Base-by-base conservation (phyloP, 306 rosid species). In the Cicer yamashitae region DNA sequence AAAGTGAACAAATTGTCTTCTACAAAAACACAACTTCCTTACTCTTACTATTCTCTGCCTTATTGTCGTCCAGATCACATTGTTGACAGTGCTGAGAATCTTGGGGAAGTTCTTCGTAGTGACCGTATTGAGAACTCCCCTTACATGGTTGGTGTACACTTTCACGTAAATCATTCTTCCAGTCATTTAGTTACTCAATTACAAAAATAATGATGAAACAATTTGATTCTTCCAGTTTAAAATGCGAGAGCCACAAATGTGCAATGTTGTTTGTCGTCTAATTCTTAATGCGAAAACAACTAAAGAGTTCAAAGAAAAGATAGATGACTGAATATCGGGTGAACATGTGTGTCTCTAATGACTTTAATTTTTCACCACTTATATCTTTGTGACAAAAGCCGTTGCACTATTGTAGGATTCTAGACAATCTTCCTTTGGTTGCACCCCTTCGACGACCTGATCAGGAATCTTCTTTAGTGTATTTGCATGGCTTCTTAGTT, bases 51-150 rank as follows among this genome's bases (percentile, higher is more conserved):
- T 71, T 89, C 96, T 46, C 88, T 93, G 47, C 93, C 93, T 8
- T 93, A 89, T 75, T 93, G 98, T 81, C 81, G 10, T 50, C 98
- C 98, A 14, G 70, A 84, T 44, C 83, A 11, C n/a, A 90, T 90
- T 78, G 82, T 89, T 45, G 96, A 93, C 76, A 89, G 94, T 74
- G 96, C 96, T 54, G 98, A 93, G 90, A 93, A 93, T 87, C 96
- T 93, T n/a, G 96, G 96, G 34, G 98, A 93, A 75, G 93, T 93
- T 64, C 98, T 93, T 79, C 89, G 98, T 34, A 96, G 98, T 47
- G 98, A 93, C 72, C 91, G 91, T 41, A 89, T 93, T 6, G 96
- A 93, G 65, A 93, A 93, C 86, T 93, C 98, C 71, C 96, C 94
- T 60, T 93, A 82, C 67, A 91, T 80, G 94, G 98, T 89, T 63